Evolutionary conservation across 2,329 filamentous ascomycete genomes (phyloP), one percentile per base, ranked within the genome.

Genomic region (Aspergillus pseudonomiae): DNA sequence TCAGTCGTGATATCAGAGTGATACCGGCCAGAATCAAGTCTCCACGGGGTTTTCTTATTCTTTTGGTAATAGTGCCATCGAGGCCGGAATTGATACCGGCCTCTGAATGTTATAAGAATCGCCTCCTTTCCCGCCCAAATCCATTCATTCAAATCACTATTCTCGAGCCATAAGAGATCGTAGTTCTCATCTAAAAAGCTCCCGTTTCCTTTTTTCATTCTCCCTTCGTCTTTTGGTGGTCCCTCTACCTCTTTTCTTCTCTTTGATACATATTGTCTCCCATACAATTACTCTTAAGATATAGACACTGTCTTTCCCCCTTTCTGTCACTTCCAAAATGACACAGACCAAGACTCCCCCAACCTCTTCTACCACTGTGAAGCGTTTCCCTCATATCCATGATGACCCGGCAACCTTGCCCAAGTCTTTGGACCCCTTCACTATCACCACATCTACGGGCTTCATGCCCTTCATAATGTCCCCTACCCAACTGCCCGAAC

Each of bases 401-500:
- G 73, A 80, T 73, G 77, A 81, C 68, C 80, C 79, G 50, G 66
- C 73, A 10, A 77, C 73, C 54, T 66, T 82, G 11, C 77, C 80
- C 53, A 73, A 72, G 52, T 76, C 77, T 32, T 61, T 81, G 39
- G 80, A 82, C 65, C 81, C 81, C 28, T 83, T 83, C 70, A 83
- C 81, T 45, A 78, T 83, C 69, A 83, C 80, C 32, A 80, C 79
- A 16, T 74, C 75, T 2, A 80, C 79, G 46, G 81, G 81, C 21
- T 82, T 83, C 67, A 68, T 83, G 26, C 81, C 81, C 28, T 78
- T 77, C 65, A 69, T 70, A 45, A 73, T 74, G 48, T 76, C 80
- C 24, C 74, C 79, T 48, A 71, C 70, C 57, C 77, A 83, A 11
- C 86, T 97, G 0, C 93, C 94, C 24, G 69, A 83, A 16, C 90